These are phyloP conservation scores for Rhinocladiella mackenziei DNA, from an alignment of 2,329 filamentous ascomycete species.

Conservation along the genomic window DNA sequence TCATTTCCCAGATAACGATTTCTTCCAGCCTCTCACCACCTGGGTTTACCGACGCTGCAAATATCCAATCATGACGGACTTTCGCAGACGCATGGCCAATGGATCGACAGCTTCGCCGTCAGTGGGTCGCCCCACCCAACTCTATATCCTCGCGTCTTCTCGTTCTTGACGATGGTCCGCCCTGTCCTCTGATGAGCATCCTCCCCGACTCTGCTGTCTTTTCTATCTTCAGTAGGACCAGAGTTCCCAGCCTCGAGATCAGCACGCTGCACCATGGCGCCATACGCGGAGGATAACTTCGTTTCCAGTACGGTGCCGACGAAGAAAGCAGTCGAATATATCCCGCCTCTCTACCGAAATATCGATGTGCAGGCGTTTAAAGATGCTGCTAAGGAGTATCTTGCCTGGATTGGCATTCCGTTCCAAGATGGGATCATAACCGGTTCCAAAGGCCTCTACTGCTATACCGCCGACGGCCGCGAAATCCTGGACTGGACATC, in stretches of 20 bases:
- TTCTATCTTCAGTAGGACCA: background rate
- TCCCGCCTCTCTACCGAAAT: conserved; percentile 38
- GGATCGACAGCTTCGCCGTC: background rate
- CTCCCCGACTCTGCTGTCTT: background rate
- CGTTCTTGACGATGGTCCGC: background rate
- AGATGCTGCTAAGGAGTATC: conserved; percentile 34
- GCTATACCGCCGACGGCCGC: conserved; percentile 45
- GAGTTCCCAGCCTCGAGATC: background rate
- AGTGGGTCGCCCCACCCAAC: background rate
- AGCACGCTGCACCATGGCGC: background rate
- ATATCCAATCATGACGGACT: background rate
- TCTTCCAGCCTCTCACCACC: background rate
- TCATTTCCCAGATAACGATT: background rate
- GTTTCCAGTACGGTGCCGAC: background rate
- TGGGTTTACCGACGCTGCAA: background rate
- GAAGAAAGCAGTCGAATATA: background rate
- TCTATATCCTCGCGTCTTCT: background rate
- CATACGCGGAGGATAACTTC: background rate
- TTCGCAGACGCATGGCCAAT: background rate
- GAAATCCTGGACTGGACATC: conserved; percentile 58
- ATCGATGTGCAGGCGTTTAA: conserved; percentile 17
- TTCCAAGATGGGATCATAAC: conserved; percentile 42
- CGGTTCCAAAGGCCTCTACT: conserved; percentile 43
- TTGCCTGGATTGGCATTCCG: conserved; percentile 28
- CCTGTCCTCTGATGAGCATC: background rate